Base-by-base conservation (phyloP, 1,284 basidiomycete genomes). In the Puccinia coronata region DNA sequence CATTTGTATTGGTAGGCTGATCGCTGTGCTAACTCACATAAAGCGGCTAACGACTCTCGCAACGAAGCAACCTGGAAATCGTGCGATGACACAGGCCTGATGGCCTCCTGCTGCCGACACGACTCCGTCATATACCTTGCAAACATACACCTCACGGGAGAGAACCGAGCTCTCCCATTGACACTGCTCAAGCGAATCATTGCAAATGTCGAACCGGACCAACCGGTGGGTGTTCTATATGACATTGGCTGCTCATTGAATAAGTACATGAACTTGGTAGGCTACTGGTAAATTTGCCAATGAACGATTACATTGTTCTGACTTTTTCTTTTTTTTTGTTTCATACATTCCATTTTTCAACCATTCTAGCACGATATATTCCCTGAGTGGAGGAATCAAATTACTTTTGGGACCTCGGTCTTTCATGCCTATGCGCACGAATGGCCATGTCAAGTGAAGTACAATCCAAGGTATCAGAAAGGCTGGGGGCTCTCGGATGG, bases 401-500 rank as follows among this genome's bases (percentile, higher is more conserved):
- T 9, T n/a, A n/a, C n/a, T n/a, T n/a, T n/a, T n/a, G n/a, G n/a
- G n/a, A 74, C 72, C 2, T 74, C 49, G 8, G 41, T 74, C 3
- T 74, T 74, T n/a, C 72, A 74, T 53, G 36, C 72, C 9, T 74
- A 43, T 36, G 53, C 65, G 8, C 11, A 74, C 6, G 23, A 74
- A 28, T 74, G 72, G 72, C 5, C 36, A 9, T 74, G 72, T 28
- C 72, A 74, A 25, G 4, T 65, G 9, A 28, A 16, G 23, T 74
- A 47, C 25, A 43, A 53, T 23, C 72, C 72, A n/a, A 6, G 47
- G n/a, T 57, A 74, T 39, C 20, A 39, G 23, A 23, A 39, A 49
- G 72, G 72, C n/a, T n/a, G 53, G 53, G 72, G 72, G 5, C 39
- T 74, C 18, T 49, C 72, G 18, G 36, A 74, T 74, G 72, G 53